Evolutionary conservation across 306 rosid genomes (phyloP), one percentile per base, ranked within the genome.

Genomic region (Canavalia ensiformis): DNA sequence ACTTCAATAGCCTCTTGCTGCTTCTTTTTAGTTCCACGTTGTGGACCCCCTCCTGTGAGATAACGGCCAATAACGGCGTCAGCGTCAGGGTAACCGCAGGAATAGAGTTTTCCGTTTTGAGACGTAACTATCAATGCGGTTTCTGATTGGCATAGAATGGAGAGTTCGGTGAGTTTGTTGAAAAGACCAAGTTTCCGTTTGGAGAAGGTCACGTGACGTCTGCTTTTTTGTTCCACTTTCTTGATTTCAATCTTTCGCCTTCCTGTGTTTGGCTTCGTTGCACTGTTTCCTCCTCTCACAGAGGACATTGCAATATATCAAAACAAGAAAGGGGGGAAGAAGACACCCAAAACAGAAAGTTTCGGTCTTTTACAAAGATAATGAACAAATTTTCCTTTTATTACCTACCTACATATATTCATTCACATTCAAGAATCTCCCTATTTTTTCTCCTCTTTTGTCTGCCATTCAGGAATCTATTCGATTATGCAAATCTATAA

Each of bases 161-260:
- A 92, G 3, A 93, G 85, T 34, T 91, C 96, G 1, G 90, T 82
- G 2, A 91, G 92, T 50, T 93, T 93, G 76, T 90, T 89, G 78
- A 87, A 88, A 1, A 93, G 88, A 2, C 97, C 92, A 0, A 82
- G 34, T 10, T 92, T 83, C 13, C 91, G 84, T 84, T 88, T 93
- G 0, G 96, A 86, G 77, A 93, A 93, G 5, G 88, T 91, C 12
- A 77, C 86, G 37, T 88, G 82, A 31, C 87, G 84, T 8, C 66
- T 85, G 70, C 74, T 82, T 58, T 0, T 72, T 33, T 83, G 84
- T 41, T 78, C 69, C 60, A 86, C 83, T 78, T 58, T 81, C 55
- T 87, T 89, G 58, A 89, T 89, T 74, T 82, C 94, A 7, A 83
- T 89, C 47, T 84, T 90, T 59, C 85, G 12, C 30, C 80, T 85